phyloP scores from a whole-genome alignment of 2,329 filamentous ascomycete species.

The Fusarium sublunatum region DNA sequence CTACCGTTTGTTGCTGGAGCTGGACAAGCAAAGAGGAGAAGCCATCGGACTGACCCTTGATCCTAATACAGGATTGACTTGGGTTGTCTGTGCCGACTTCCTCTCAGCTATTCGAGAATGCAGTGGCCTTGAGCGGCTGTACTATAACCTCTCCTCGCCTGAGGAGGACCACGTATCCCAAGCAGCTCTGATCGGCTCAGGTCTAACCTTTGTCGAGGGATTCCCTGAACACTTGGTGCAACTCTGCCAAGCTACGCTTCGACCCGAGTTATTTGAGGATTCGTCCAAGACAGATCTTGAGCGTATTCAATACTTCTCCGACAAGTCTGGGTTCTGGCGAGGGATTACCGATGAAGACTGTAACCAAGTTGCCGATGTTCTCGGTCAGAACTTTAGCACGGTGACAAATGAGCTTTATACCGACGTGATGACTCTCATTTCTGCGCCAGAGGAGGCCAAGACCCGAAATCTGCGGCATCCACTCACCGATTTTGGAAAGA shows the following conservation, averaged over 20 bases:
- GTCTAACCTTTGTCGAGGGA: constrained; percentile 74
- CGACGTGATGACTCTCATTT: constrained; percentile 60
- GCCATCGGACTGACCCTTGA: constrained; percentile 83
- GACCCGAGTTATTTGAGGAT: constrained; percentile 79
- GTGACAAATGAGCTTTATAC: constrained; percentile 67
- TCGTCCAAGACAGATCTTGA: constrained; percentile 76
- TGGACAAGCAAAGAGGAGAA: constrained; percentile 88
- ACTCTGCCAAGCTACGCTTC: constrained; percentile 73
- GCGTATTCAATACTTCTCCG: constrained; percentile 81
- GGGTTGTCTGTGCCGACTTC: constrained; percentile 86
- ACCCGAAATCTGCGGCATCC: constrained; percentile 61
- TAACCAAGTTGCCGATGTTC: constrained; percentile 72
- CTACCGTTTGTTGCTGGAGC: constrained; percentile 84
- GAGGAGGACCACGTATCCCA: constrained; percentile 65
- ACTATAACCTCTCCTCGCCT: constrained; percentile 71
- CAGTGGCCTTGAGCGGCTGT: constrained; percentile 79
- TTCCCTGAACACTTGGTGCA: constrained; percentile 77
- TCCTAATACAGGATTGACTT: constrained; percentile 75
- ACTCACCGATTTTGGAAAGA: constrained; percentile 80
- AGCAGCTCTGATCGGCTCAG: constrained; percentile 74
- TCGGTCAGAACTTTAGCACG: constrained; percentile 73
- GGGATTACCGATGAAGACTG: constrained; percentile 87
- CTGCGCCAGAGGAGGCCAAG: constrained; percentile 58
- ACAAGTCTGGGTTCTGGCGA: constrained; percentile 80
- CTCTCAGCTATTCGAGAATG: constrained; percentile 83